These are phyloP conservation scores for Pythium pyrilobum DNA, from an alignment of 352 stramenopile species.

Conservation along the genomic window DNA sequence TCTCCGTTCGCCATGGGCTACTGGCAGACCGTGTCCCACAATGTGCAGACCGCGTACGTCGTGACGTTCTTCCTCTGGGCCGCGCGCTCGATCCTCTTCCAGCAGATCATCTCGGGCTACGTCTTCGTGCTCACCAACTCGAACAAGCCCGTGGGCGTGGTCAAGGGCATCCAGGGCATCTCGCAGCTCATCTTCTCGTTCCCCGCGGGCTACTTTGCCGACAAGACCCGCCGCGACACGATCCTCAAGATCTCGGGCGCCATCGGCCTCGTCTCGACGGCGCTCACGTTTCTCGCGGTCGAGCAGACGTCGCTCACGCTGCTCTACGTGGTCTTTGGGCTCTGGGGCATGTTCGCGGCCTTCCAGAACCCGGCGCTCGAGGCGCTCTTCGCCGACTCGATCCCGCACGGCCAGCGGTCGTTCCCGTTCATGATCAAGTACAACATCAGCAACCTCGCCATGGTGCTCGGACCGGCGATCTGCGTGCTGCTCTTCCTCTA, in stretches of 20 bases:
- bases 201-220: constrained; percentile 59
- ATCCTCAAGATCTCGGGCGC: constrained; percentile 56
- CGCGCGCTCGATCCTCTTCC: constrained; percentile 65
- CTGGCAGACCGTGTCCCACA: too few species aligned
- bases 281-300: constrained; percentile 57
- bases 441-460: constrained; percentile 66
- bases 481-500: constrained; percentile 60
- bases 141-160: constrained; percentile 72
- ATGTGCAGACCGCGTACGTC: constrained; percentile 54
- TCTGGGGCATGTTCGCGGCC: constrained; percentile 66
- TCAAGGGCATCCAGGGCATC: constrained; percentile 81
- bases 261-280: constrained; percentile 36
- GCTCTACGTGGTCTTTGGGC: constrained; percentile 55
- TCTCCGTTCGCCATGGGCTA: not conserved
- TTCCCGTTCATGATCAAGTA: constrained; percentile 83
- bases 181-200: constrained; percentile 71
- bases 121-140: constrained; percentile 69
- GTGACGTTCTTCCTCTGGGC: constrained; percentile 74
- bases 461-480: constrained; percentile 48
- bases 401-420: constrained; percentile 55
- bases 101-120: constrained; percentile 72
- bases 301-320: constrained; percentile 34
- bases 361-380: constrained; percentile 69
- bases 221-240: constrained; percentile 59
- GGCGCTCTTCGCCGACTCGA: constrained; percentile 71